A percentile compares a stretch with the other conserved stretches of the same genome.
These are phyloP conservation scores for Vaccinium myrtillus DNA, from an alignment of 148 eudicot genomes.

Conservation along the genomic window DNA sequence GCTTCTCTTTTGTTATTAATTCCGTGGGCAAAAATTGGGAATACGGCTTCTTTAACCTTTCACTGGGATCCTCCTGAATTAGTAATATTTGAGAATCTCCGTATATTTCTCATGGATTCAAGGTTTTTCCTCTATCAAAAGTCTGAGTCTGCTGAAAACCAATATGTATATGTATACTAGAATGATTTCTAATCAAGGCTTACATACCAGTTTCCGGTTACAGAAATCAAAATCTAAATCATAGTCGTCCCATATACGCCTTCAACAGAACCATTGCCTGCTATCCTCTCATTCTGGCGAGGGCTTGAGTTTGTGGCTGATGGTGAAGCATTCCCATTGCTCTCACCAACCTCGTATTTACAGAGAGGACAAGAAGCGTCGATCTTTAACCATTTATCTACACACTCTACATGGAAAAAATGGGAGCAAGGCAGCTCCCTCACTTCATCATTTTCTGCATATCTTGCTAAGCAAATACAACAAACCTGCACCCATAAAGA, in stretches of 20 bases:
- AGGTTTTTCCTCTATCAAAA: background rate
- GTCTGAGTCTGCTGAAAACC: background rate
- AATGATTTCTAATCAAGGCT: background rate
- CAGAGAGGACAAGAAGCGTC: slow-evolving; percentile 46
- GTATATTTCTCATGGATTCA: background rate
- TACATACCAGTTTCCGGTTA: background rate
- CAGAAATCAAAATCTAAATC: background rate
- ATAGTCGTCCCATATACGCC: background rate
- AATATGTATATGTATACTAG: background rate
- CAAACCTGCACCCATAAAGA: slow-evolving; percentile 30
- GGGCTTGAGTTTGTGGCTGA: background rate
- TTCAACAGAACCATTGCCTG: background rate
- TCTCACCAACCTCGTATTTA: slow-evolving; percentile 36
- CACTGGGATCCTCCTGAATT: background rate
- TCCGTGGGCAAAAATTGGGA: too few relatives aligned
- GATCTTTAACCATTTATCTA: slow-evolving; percentile 47
- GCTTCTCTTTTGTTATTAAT: too few relatives aligned
- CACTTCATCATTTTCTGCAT: slow-evolving; percentile 39
- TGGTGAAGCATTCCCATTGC: background rate
- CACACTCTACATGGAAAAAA: slow-evolving; percentile 42
- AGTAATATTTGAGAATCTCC: background rate
- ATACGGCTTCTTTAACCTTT: background rate
- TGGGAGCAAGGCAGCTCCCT: slow-evolving; percentile 46
- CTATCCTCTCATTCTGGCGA: background rate
- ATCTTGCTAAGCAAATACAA: slow-evolving; percentile 46